Evolutionary conservation across 495 filamentous ascomycete species (phyloP), one percentile per base, ranked within the genome.

Genomic region (Penicillium malachiteum): DNA sequence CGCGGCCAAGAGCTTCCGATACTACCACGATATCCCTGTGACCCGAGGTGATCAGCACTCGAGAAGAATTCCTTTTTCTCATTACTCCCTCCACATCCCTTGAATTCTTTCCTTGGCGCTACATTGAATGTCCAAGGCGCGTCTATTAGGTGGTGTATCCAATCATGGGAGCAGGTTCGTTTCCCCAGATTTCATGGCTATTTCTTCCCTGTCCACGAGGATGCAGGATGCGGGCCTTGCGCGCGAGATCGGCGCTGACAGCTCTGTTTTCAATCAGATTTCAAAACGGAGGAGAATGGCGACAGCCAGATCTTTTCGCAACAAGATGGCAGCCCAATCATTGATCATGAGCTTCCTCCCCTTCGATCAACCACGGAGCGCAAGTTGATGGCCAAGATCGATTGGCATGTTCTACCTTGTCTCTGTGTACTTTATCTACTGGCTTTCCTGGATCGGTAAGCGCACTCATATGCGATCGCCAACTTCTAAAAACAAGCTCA

Each of bases 401-500:
- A 97, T 67, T 73, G 84, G 63, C 85, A 86, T 60, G 78, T 96
- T 30, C 77, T 97, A 44, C 92, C 92, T 0, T 89, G 87, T 59
- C 72, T 96, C 42, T 90, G 86, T 64, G 75, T 96, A 34, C 71
- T 96, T 64, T 96, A 96, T 64, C 74, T 95, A 14, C 76, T 96
- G 31, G 92, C 92, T 46, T 96, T 96, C 68, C 71, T 96, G 38
- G 92, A 96, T 71, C 81, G 91, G 83, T 85, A 77, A 55, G 75
- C 9, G 13, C 32, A 41, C 13, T 14, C 38, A 7, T 3, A 5
- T 57, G 47, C 21, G 48, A 31, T 14, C 26, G 21, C 12, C 16
- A 48, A 9, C 26, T 32, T 56, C 17, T 32, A 30, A 1, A 13
- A 44, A 21, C 21, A 26, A 26, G 21, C 4, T 50, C 30, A 54